Evolutionary conservation across 768 basidiomycete genomes (phyloP), one percentile per base, ranked within the genome.

Genomic region (Lentinula boryana): DNA sequence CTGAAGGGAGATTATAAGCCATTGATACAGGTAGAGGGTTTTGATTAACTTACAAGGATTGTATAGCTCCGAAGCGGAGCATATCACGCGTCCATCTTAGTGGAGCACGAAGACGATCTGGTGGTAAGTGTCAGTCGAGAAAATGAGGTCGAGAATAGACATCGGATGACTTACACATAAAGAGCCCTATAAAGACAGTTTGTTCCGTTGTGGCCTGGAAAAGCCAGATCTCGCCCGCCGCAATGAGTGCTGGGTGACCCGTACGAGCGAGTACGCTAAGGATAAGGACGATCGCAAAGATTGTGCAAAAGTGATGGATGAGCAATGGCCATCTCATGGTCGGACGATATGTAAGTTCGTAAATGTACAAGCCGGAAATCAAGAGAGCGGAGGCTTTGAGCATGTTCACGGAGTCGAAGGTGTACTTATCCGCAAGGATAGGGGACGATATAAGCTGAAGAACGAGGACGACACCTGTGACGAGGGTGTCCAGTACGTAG

Each of bases 171-270:
- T 38, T 40, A 56, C 54, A 56, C 54, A 56, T 56, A 8, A 56
- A 40, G 4, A 56, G 35, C 1, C 54, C 54, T 13, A 43, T 31
- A 41, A 56, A 56, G n/a, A 56, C 54, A 21, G 33, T 38, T 35
- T 56, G 54, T 35, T 56, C 54, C 18, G 54, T 56, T 21, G 54
- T 56, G 35, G 54, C 54, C 21, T 56, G 54, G 36, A 56, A 56
- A 10, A 56, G 18, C 54, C 54, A 40, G 21, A 56, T 56, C 21
- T 56, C 40, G 12, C 54, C 54, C 15, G 54, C 54, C 15, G 31
- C 38, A n/a, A 56, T 56, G 15, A 56, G 40, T 31, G 54, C 54
- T 3, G 54, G 54, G 12, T 56, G 54, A 1, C 21, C 27, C 54
- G 54, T 56, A 12, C 15, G 15, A 40, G 18, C 15, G 13, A 40